Evolutionary conservation across 163 green algal species (phyloP).

Genomic region (Chlorella variabilis): DNA sequence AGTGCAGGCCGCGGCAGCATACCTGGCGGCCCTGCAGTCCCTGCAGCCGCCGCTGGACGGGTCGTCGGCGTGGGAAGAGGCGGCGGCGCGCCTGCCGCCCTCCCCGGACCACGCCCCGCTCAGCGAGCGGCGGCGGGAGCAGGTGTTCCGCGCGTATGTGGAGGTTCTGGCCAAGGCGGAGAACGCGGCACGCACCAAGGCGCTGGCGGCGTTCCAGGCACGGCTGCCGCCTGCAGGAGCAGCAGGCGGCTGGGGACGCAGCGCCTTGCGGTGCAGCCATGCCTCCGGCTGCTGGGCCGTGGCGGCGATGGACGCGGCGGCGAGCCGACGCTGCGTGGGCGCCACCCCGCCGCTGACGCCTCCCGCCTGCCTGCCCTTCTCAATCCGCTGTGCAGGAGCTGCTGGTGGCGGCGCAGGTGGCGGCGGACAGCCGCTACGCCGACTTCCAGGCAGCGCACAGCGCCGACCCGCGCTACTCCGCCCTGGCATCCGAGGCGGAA

Average conservation of each 20-base stretch:
- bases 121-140: conserved; percentile 5
- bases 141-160: conserved; percentile 42
- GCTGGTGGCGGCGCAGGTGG: background rate
- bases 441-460: conserved; percentile 6
- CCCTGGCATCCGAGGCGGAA: conserved; percentile 6
- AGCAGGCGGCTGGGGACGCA: too few relatives aligned
- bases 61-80: background rate
- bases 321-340: too few relatives aligned
- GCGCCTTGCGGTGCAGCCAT: too few relatives aligned
- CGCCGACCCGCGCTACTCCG: conserved; percentile 28
- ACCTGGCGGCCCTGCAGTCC: conserved; percentile 30
- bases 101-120: conserved; percentile 15
- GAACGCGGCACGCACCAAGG: background rate
- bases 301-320: too few relatives aligned
- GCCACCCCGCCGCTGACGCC: too few relatives aligned
- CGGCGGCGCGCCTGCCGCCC: background rate
- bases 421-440: background rate
- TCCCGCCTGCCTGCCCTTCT: too few relatives aligned
- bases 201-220: conserved; percentile 19
- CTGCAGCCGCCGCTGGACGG: conserved; percentile 36
- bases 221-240: too few relatives aligned
- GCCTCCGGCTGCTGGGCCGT: too few relatives aligned
- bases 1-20: conserved; percentile 5
- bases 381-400: conserved; percentile 27
- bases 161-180: conserved; percentile 34